A percentile compares a stretch with the other conserved stretches of the same genome.
These are phyloP conservation scores for Ceratocystis diversiconidia DNA, from an alignment of 2,329 filamentous ascomycete species.

Conservation along the genomic window DNA sequence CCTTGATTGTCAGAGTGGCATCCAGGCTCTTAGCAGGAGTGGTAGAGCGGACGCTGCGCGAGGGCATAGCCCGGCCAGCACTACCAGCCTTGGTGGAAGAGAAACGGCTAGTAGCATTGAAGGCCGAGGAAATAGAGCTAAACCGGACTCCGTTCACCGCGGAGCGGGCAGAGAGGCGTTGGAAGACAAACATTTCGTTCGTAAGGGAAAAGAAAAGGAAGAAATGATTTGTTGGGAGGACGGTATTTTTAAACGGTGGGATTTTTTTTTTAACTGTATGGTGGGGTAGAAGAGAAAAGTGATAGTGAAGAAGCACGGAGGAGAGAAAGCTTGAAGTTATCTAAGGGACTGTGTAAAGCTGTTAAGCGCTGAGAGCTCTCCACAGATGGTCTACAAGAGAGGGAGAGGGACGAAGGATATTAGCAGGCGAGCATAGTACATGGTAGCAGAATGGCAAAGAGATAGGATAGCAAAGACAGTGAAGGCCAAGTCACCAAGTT, in stretches of 20 bases:
- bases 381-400: constrained; percentile 29
- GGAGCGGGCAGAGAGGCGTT: constrained; percentile 33
- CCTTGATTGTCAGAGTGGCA: constrained; percentile 89
- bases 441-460: neutral
- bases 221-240: neutral
- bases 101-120: constrained; percentile 23
- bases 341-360: constrained; percentile 19
- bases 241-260: neutral
- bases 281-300: constrained; percentile 6
- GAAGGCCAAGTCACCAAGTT: neutral
- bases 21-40: constrained; percentile 39
- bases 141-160: constrained; percentile 27
- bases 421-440: constrained; percentile 9
- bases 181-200: constrained; percentile 23
- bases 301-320: constrained; percentile 18
- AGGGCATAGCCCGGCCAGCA: constrained; percentile 49
- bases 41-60: constrained; percentile 15
- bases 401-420: constrained; percentile 8
- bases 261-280: constrained; percentile 9
- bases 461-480: neutral
- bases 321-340: constrained; percentile 8
- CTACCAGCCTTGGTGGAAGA: constrained; percentile 40
- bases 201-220: neutral
- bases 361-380: constrained; percentile 25
- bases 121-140: constrained; percentile 23